Evolutionary conservation across 805 yeast species (phyloP).

Genomic region (Clavispora vitiphila): DNA sequence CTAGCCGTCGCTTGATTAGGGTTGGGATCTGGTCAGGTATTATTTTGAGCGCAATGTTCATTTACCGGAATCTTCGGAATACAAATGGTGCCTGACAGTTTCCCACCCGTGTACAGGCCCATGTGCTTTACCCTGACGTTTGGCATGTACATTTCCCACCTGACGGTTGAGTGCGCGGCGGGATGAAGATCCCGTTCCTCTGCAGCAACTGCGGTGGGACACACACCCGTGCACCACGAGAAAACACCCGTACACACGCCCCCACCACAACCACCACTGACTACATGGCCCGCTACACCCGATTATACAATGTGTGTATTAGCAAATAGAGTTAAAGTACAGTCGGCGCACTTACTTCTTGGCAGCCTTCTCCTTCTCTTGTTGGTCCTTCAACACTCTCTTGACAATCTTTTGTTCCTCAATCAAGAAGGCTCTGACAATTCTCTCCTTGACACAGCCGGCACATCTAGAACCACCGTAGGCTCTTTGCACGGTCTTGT

Average conservation of each 20-base stretch:
- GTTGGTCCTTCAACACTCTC: slow-evolving; percentile 97
- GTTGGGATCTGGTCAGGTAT: too few relatives aligned
- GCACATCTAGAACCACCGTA: slow-evolving; percentile 99
- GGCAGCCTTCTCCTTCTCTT: slow-evolving; percentile 66
- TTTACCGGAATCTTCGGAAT: too few relatives aligned
- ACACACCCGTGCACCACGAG: background rate
- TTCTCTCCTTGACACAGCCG: slow-evolving; percentile 98
- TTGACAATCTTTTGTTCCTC: slow-evolving; percentile 99
- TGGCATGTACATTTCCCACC: too few relatives aligned
- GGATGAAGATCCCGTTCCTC: background rate
- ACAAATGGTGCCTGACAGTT: too few relatives aligned
- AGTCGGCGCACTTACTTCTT: background rate
- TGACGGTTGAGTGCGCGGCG: too few relatives aligned
- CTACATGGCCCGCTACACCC: background rate
- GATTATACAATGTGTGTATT: background rate
- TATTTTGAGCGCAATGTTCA: too few relatives aligned
- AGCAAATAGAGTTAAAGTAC: slow-evolving; percentile 1
- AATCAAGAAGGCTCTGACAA: slow-evolving; percentile 98
- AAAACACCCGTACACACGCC: too few relatives aligned
- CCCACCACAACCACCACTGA: too few relatives aligned
- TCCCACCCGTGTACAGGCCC: too few relatives aligned
- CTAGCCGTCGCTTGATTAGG: too few relatives aligned
- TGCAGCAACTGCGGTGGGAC: background rate
- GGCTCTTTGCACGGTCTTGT: slow-evolving; percentile 98
- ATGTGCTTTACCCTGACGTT: too few relatives aligned